phyloP scores from a whole-genome alignment of 2,329 filamentous ascomycete species.

The Fusarium paranaense region DNA sequence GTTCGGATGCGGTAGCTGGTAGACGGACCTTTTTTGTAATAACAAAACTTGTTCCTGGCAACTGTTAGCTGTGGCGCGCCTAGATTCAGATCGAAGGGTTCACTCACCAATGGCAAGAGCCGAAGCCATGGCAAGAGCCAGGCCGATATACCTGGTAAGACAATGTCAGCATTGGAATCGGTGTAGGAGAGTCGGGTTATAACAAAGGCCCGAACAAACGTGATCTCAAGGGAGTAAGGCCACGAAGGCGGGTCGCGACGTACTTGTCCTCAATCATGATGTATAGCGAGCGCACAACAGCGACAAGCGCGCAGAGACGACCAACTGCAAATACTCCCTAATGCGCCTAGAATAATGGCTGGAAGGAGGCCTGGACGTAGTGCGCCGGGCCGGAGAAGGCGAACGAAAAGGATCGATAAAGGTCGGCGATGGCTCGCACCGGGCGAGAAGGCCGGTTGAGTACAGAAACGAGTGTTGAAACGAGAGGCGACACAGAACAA shows the following conservation, averaged over 20 bases:
- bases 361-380: not conserved
- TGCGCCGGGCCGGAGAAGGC: conserved; percentile 20
- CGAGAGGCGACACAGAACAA: not conserved
- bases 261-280: conserved; percentile 56
- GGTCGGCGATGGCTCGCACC: conserved; percentile 41
- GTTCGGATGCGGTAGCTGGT: not conserved
- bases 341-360: conserved; percentile 26
- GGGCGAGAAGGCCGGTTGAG: conserved; percentile 33
- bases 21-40: conserved; percentile 92
- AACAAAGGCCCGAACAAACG: conserved; percentile 8
- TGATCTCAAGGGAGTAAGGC: conserved; percentile 11
- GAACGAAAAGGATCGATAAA: conserved; percentile 16
- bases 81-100: not conserved
- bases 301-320: conserved; percentile 28
- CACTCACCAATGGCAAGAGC: conserved; percentile 80
- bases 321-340: conserved; percentile 1
- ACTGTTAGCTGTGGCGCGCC: conserved; percentile 34
- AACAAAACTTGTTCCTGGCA: conserved; percentile 90
- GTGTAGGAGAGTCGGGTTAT: not conserved
- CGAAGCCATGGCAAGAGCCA: conserved; percentile 79
- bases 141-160: conserved; percentile 75
- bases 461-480: conserved; percentile 30
- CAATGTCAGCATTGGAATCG: conserved; percentile 28
- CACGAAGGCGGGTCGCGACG: conserved; percentile 30
- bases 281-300: conserved; percentile 31